A percentile compares a stretch with the other conserved stretches of the same genome.
Conservation (phyloP, 768 basidiomycete species). For the Lyophyllum decastes region DNA sequence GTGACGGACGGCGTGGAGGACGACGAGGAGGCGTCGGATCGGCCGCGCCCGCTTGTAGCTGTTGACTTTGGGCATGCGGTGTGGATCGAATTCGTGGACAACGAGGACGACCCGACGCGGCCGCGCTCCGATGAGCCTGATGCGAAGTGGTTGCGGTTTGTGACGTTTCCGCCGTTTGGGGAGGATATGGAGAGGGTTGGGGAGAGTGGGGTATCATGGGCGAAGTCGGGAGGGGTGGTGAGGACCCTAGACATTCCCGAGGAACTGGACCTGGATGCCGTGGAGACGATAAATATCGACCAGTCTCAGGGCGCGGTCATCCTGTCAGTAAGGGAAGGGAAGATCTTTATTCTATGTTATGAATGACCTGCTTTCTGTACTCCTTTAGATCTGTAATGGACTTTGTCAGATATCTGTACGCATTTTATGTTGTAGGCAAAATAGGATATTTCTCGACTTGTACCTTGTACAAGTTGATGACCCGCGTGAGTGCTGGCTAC, state of each 20-base stretch:
- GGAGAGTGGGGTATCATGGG: slow-evolving; percentile 24
- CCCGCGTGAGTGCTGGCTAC: too few relatives aligned
- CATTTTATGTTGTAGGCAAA: not conserved
- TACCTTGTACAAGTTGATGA: not conserved
- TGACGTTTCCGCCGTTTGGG: slow-evolving; percentile 64
- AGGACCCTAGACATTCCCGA: slow-evolving; percentile 64
- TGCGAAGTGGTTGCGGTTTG: slow-evolving; percentile 63
- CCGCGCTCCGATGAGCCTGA: slow-evolving; percentile 27
- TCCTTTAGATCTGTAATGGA: not conserved
- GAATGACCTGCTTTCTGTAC: slow-evolving; percentile 28
- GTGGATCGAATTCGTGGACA: slow-evolving; percentile 66
- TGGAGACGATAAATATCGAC: slow-evolving; percentile 80
- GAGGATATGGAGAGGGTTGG: slow-evolving; percentile 26
- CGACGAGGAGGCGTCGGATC: slow-evolving; percentile 41
- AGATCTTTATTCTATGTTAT: slow-evolving; percentile 75
- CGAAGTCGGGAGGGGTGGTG: slow-evolving; percentile 44
- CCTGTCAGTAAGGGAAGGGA: slow-evolving; percentile 64
- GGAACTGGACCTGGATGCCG: slow-evolving; percentile 62
- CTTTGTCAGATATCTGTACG: not conserved
- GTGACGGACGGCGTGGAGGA: slow-evolving; percentile 45
- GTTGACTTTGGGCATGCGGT: slow-evolving; percentile 89
- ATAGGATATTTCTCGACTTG: not conserved
- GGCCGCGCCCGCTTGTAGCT: slow-evolving; percentile 71
- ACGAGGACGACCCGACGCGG: slow-evolving; percentile 23
- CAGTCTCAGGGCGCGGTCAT: slow-evolving; percentile 76